A percentile compares a stretch with the other conserved stretches of the same genome.
Conservation (phyloP, 208 protist genomes). For the Leishmania mexicana region DNA sequence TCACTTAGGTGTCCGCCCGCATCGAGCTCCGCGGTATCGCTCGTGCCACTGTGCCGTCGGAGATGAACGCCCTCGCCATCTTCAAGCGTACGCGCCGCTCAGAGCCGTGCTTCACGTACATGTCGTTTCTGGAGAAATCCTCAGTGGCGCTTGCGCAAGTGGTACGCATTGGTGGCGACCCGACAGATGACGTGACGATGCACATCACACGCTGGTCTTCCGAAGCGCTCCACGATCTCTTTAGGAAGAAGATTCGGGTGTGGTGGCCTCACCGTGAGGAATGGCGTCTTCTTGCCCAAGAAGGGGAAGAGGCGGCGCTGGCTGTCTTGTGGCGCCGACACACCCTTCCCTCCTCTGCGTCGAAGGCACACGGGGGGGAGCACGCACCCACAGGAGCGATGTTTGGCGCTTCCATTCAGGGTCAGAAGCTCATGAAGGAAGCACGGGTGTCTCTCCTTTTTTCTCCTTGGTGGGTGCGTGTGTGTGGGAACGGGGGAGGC, state of each 20-base stretch:
- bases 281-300: neutral
- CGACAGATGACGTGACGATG: conserved; percentile 21
- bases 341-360: neutral
- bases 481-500: too few species aligned
- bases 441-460: neutral
- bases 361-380: too few species aligned
- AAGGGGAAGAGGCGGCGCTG: neutral
- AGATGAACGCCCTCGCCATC: neutral
- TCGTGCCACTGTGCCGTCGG: neutral
- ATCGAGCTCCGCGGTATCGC: conserved; percentile 13
- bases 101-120: conserved; percentile 25
- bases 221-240: conserved; percentile 36
- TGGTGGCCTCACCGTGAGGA: neutral
- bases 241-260: conserved; percentile 34
- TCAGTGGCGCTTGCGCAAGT: conserved; percentile 18
- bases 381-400: neutral
- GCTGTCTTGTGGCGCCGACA: neutral
- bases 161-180: conserved; percentile 23
- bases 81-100: conserved; percentile 14
- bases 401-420: too few species aligned
- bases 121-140: conserved; percentile 17
- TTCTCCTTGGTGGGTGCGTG: neutral
- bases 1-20: conserved; percentile 10
- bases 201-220: conserved; percentile 36
- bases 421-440: neutral